Percentiles rank a stretch among this genome's conserved stretches.
Conservation (phyloP, 78 protist species). For the slime mould (Dictyostelium discoideum) region dicty_2.7 NC_007089.4:6089001-6089500, state of each 20-base stretch:
- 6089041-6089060: constrained; percentile 38
- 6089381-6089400: not conserved
- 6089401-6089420: not conserved
- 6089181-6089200: not conserved
- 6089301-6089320: constrained; percentile 32
- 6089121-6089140: constrained; percentile 71
- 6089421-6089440: not conserved
- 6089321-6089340: not conserved
- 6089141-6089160: constrained; percentile 63
- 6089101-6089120: constrained; percentile 28
- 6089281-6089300: constrained; percentile 4
- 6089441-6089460: not conserved
- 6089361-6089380: not conserved
- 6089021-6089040: constrained; percentile 36
- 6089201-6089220: not conserved
- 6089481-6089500: constrained; percentile 40
- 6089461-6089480: not conserved
- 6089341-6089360: not conserved
- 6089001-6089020: constrained; percentile 57
- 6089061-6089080: constrained; percentile 52
- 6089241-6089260: not conserved
- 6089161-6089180: constrained; percentile 11
- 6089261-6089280: not conserved
- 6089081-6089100: constrained; percentile 72
- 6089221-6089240: not conserved